phyloP scores from a whole-genome alignment of 768 basidiomycete species.

The Serendipita vermifera region DNA sequence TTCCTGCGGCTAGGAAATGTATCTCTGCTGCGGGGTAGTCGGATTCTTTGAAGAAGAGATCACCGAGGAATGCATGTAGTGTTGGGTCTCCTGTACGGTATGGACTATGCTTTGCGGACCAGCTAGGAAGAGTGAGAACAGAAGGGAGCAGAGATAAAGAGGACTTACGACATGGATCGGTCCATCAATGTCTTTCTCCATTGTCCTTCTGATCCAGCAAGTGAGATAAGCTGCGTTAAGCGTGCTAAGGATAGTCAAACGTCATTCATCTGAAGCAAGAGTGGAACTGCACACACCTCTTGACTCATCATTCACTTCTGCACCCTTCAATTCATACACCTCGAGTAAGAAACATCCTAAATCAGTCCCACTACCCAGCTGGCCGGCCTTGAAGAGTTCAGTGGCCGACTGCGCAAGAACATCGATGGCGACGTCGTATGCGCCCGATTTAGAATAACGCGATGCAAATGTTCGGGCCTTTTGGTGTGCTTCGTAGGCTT shows the following conservation, averaged over 20 bases:
- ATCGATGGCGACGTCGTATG: constrained; percentile 74
- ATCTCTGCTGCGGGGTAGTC: constrained; percentile 61
- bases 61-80: constrained; percentile 82
- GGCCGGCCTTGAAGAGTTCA: constrained; percentile 77
- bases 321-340: constrained; percentile 64
- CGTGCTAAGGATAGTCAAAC: constrained; percentile 38
- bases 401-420: constrained; percentile 84
- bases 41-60: constrained; percentile 77
- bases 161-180: constrained; percentile 64
- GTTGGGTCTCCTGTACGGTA: constrained; percentile 79
- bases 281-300: constrained; percentile 43
- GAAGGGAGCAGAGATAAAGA: constrained; percentile 2
- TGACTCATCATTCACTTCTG: constrained; percentile 60
- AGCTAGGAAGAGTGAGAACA: constrained; percentile 35
- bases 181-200: constrained; percentile 91
- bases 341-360: constrained; percentile 67
- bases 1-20: constrained; percentile 75
- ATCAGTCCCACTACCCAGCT: constrained; percentile 85
- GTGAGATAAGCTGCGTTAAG: constrained; percentile 81
- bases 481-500: constrained; percentile 87
- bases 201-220: constrained; percentile 60
- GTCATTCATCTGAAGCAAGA: constrained; percentile 10
- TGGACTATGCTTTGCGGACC: constrained; percentile 68
- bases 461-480: constrained; percentile 93
- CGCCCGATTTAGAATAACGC: constrained; percentile 59